Percentiles rank a stretch among this genome's conserved stretches.
Conservation (phyloP, 2,329 filamentous ascomycete species). For the Hypoxylon sp. region DNA sequence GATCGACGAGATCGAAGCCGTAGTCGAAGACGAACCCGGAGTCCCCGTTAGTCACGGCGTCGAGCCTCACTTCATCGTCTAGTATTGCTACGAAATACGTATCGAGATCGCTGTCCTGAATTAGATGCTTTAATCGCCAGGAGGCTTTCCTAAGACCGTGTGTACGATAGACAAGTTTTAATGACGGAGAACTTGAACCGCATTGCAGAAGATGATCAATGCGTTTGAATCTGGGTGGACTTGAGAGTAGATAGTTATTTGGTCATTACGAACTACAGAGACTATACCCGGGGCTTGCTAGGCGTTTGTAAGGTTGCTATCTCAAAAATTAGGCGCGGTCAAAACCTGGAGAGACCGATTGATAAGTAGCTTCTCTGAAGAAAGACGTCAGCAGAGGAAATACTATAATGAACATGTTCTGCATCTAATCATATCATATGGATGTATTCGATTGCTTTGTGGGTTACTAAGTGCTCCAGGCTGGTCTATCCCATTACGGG, state of each 20-base stretch:
- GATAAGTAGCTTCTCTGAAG: constrained; percentile 1
- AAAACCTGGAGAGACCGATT: constrained; percentile 8
- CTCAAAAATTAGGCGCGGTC: not conserved
- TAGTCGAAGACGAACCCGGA: constrained; percentile 44
- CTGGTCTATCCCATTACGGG: not conserved
- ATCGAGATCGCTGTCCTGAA: not conserved
- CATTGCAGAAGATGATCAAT: not conserved
- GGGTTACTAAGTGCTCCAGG: not conserved
- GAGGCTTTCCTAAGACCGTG: not conserved
- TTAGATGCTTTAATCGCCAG: not conserved
- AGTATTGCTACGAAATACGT: constrained; percentile 16
- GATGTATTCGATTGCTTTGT: not conserved
- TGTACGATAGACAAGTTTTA: constrained; percentile 5
- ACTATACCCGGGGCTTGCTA: constrained; percentile 29
- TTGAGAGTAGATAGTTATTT: constrained; percentile 11
- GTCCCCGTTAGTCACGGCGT: constrained; percentile 48
- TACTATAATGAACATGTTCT: constrained; percentile 8
- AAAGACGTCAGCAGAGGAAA: not conserved
- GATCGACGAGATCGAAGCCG: constrained; percentile 22
- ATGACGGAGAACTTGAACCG: no score
- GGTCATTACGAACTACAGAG: constrained; percentile 19
- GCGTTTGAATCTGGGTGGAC: constrained; percentile 3
- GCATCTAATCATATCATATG: not conserved
- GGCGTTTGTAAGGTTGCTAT: constrained; percentile 26
- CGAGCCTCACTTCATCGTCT: constrained; percentile 17